Evolutionary conservation across 192 early-diverging fungal genomes (phyloP).

Genomic region (Lobosporangium transversale): DNA sequence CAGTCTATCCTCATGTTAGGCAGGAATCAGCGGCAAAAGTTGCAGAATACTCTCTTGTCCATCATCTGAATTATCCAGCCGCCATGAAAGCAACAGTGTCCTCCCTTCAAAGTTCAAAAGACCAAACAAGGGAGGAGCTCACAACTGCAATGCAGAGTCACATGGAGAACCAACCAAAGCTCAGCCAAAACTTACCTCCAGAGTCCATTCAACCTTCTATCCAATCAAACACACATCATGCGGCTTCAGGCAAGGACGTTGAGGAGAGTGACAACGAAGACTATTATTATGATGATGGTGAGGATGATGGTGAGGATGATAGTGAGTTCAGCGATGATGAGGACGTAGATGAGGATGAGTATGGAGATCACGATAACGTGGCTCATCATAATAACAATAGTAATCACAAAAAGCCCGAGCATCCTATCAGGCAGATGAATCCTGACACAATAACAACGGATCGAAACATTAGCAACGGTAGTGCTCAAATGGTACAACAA

Average conservation of each 20-base stretch:
- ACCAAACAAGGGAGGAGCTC: constrained; percentile 31
- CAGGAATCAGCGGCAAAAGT: neutral
- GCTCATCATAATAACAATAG: constrained; percentile 16
- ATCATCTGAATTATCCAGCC: neutral
- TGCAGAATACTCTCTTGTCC: neutral
- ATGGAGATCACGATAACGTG: constrained; percentile 10
- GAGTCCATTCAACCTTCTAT: too few species aligned
- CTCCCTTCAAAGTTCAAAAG: constrained; percentile 16
- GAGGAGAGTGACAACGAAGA: neutral
- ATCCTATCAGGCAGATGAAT: neutral
- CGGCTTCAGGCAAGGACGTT: too few species aligned
- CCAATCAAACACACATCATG: too few species aligned
- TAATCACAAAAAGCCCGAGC: constrained; percentile 5
- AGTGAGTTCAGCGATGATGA: constrained; percentile 20
- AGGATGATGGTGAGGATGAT: constrained; percentile 14
- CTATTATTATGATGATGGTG: constrained; percentile 2
- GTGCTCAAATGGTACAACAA: constrained; percentile 11
- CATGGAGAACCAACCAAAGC: neutral
- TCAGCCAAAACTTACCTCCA: neutral
- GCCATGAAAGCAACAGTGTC: neutral
- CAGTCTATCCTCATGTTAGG: neutral
- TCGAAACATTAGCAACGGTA: neutral
- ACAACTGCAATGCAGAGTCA: constrained; percentile 4
- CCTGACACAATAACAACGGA: neutral
- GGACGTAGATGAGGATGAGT: constrained; percentile 17